Evolutionary conservation across 495 filamentous ascomycete species (phyloP), one percentile per base, ranked within the genome.

Genomic region (Aspergillus ellipticus): DNA sequence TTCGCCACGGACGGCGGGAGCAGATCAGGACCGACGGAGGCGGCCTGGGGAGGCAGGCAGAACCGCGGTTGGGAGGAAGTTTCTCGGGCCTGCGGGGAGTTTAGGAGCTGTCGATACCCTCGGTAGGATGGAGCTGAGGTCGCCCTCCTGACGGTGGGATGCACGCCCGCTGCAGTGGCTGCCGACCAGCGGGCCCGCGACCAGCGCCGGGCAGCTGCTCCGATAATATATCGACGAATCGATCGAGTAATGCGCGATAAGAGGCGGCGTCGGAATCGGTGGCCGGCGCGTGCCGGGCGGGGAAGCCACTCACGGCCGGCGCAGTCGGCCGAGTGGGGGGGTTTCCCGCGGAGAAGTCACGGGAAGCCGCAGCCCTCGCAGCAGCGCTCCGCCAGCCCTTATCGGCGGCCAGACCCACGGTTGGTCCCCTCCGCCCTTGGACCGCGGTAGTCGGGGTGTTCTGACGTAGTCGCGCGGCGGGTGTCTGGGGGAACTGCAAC

Each of bases 261-360:
- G 26, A n/a, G 15, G 45, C 29, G 46, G 13, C 22, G 13, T 54
- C 39, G 54, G 54, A 26, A 8, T n/a, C 54, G 54, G 50, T 49
- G 51, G 47, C 41, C 45, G 41, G 42, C 29, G 42, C 52, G 22
- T 46, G 21, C 51, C 55, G 48, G 54, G 48, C 54, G 54, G 46
- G 45, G 6, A 31, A 52, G 11, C 11, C 28, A n/a, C n/a, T n/a
- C n/a, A n/a, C n/a, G n/a, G n/a, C n/a, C n/a, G n/a, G 56, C 17
- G 28, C 54, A 65, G 58, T 74, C 70, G 72, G 72, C 72, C 70
- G 72, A 73, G 61, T 66, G 54, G 62, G 33, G 17, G 24, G 57
- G 60, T 68, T 75, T 61, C 54, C 72, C 72, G 68, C 42, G 72
- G 72, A 15, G 57, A 74, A 70, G 62, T 66, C 58, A 50, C 49